These are phyloP conservation scores for Vanrija sp. DNA, from an alignment of 1,284 basidiomycete genomes.

Conservation along the genomic window DNA sequence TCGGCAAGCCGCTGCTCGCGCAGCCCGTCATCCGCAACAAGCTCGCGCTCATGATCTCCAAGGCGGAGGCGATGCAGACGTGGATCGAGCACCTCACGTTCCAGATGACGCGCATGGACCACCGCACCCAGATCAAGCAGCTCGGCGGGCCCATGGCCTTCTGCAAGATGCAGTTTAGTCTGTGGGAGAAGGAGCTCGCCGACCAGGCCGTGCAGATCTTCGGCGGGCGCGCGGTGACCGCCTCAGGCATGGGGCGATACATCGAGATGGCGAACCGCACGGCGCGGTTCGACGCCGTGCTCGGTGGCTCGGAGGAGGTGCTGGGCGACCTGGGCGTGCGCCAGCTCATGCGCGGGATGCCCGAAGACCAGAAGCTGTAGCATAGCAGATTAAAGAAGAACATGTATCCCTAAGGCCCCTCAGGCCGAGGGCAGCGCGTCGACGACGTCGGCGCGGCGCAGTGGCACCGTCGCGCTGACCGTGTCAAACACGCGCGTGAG, in stretches of 20 bases:
- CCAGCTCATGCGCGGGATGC: slow-evolving; percentile 35
- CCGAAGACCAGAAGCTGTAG: too few species aligned
- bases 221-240: slow-evolving; percentile 27
- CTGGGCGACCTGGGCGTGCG: slow-evolving; percentile 54
- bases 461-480: too few species aligned
- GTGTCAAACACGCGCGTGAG: too few species aligned
- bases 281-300: slow-evolving; percentile 82
- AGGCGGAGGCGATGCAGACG: slow-evolving; percentile 73
- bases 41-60: slow-evolving; percentile 77
- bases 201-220: slow-evolving; percentile 54
- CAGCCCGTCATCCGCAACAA: slow-evolving; percentile 72
- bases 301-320: slow-evolving; percentile 50
- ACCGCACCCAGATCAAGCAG: slow-evolving; percentile 63
- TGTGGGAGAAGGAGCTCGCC: slow-evolving; percentile 48
- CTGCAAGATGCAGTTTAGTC: slow-evolving; percentile 59
- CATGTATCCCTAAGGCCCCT: not conserved
- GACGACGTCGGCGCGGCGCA: too few species aligned
- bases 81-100: slow-evolving; percentile 87
- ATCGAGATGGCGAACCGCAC: slow-evolving; percentile 53
- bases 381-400: slow-evolving; percentile 17
- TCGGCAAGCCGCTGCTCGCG: slow-evolving; percentile 75
- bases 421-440: too few species aligned
- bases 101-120: slow-evolving; percentile 80
- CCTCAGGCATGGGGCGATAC: slow-evolving; percentile 53
- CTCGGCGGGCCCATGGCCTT: slow-evolving; percentile 49